These are phyloP conservation scores for Penicillium cosmopolitanum DNA, from an alignment of 495 filamentous ascomycete genomes.

Conservation along the genomic window DNA sequence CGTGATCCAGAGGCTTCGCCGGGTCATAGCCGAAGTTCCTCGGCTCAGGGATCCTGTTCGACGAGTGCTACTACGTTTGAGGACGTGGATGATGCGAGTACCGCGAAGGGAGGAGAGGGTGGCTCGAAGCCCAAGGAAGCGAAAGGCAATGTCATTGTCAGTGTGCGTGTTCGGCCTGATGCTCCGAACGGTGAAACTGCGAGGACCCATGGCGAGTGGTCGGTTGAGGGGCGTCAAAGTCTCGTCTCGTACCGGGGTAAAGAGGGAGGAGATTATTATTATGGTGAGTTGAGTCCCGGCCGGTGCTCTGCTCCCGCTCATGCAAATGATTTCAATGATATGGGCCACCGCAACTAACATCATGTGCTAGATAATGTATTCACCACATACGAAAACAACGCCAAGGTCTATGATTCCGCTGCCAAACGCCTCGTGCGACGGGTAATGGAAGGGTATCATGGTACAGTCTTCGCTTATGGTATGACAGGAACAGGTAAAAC, in stretches of 20 bases:
- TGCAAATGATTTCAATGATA: no score
- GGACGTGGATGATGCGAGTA: slow-evolving; percentile 52
- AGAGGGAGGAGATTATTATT: slow-evolving; percentile 91
- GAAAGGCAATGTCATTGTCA: slow-evolving; percentile 96
- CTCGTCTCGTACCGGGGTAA: slow-evolving; percentile 82
- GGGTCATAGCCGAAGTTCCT: slow-evolving; percentile 86
- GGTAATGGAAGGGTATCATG: slow-evolving; percentile 99
- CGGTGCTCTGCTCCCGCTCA: no score
- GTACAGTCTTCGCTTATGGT: slow-evolving; percentile 97
- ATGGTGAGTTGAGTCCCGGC: slow-evolving; percentile 62
- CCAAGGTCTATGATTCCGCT: slow-evolving; percentile 88
- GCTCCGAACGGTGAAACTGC: slow-evolving; percentile 57
- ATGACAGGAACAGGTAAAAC: slow-evolving; percentile 99
- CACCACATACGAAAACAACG: slow-evolving; percentile 86
- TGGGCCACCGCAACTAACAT: not conserved
- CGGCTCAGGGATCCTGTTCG: slow-evolving; percentile 86
- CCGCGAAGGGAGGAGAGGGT: slow-evolving; percentile 28
- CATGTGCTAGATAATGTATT: slow-evolving; percentile 84
- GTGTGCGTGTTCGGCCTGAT: slow-evolving; percentile 91
- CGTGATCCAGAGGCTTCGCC: slow-evolving; percentile 78
- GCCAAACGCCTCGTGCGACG: slow-evolving; percentile 93
- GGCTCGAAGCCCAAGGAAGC: slow-evolving; percentile 57
- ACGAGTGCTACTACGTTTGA: slow-evolving; percentile 89
- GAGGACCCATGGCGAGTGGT: slow-evolving; percentile 81
- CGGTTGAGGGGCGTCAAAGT: slow-evolving; percentile 82